A percentile compares a stretch with the other conserved stretches of the same genome.
Evolutionary conservation across 2,329 filamentous ascomycete species (phyloP).

Genomic region (Pezizomycotina sp.): DNA sequence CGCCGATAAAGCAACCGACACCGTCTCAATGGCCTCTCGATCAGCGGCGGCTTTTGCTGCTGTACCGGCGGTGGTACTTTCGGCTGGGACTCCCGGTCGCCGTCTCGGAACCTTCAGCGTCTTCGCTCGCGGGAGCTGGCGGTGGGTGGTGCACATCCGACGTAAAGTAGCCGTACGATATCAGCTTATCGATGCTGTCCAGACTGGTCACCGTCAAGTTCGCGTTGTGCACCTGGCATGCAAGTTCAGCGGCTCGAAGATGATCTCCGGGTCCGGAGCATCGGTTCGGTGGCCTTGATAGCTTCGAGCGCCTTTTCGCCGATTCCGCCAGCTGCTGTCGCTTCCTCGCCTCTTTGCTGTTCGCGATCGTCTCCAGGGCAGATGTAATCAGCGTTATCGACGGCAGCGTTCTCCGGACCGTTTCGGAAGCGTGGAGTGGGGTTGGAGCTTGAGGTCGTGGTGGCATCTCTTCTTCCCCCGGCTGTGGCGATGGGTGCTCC

Average conservation of each 20-base stretch:
- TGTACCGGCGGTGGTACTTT: slow-evolving; percentile 28
- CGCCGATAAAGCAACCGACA: slow-evolving; percentile 99
- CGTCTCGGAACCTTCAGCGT: slow-evolving; percentile 30
- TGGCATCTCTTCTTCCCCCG: too few species aligned
- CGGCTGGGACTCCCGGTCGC: too few species aligned
- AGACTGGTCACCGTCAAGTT: slow-evolving; percentile 76
- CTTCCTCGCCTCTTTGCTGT: slow-evolving; percentile 77
- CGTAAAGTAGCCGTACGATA: slow-evolving; percentile 88
- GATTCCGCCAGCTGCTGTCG: slow-evolving; percentile 68
- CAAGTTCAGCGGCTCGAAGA: slow-evolving; percentile 79
- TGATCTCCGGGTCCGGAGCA: slow-evolving; percentile 65
- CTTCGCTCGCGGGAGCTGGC: slow-evolving; percentile 34
- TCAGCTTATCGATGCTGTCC: slow-evolving; percentile 96
- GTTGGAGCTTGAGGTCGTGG: slow-evolving; percentile 10
- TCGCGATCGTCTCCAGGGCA: slow-evolving; percentile 77
- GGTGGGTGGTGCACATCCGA: slow-evolving; percentile 37
- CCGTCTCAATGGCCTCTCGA: slow-evolving; percentile 97
- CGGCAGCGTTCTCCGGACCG: slow-evolving; percentile 18
- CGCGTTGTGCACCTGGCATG: slow-evolving; percentile 71
- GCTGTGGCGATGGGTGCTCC: too few species aligned
- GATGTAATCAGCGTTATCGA: slow-evolving; percentile 92
- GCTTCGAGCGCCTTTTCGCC: slow-evolving; percentile 66
- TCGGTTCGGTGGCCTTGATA: slow-evolving; percentile 70
- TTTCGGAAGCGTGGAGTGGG: slow-evolving; percentile 7
- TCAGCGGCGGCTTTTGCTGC: slow-evolving; percentile 49